Conservation (phyloP, 257 asterid species). For the Ligustrum vulgare region DNA sequence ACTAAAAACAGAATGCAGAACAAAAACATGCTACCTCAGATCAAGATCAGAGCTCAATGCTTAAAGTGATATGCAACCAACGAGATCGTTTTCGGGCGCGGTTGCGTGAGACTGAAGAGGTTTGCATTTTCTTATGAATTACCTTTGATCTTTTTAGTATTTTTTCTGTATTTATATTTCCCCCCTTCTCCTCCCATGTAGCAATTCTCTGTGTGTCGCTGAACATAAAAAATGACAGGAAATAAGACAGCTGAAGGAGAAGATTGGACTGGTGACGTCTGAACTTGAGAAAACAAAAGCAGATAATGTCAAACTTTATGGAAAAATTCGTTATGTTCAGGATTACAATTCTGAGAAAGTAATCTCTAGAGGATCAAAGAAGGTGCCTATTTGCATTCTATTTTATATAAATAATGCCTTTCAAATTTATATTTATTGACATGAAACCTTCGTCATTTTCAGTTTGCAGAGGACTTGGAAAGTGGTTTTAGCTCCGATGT, state of each 20-base stretch:
- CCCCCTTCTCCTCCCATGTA: neutral
- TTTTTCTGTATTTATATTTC: neutral
- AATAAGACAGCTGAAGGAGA: slow-evolving; percentile 89
- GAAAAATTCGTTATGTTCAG: slow-evolving; percentile 96
- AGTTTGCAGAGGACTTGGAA: slow-evolving; percentile 93
- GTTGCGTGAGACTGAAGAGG: slow-evolving; percentile 98
- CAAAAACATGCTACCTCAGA: slow-evolving; percentile 70
- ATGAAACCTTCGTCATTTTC: slow-evolving; percentile 33
- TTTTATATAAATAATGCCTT: slow-evolving; percentile 17
- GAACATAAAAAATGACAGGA: slow-evolving; percentile 54
- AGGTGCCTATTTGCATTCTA: slow-evolving; percentile 52
- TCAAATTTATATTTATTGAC: slow-evolving; percentile 27
- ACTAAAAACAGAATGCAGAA: slow-evolving; percentile 62
- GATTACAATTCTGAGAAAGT: slow-evolving; percentile 97
- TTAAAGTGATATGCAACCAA: slow-evolving; percentile 97
- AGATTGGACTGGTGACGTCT: slow-evolving; percentile 67
- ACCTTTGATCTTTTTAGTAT: neutral
- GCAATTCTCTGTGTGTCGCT: slow-evolving; percentile 9
- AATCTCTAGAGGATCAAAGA: slow-evolving; percentile 93
- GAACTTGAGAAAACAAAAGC: slow-evolving; percentile 96
- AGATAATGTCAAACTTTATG: slow-evolving; percentile 95
- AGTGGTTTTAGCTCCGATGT: slow-evolving; percentile 96
- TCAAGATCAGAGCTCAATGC: slow-evolving; percentile 95
- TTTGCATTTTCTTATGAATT: slow-evolving; percentile 10
- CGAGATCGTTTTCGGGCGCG: slow-evolving; percentile 97